Evolutionary conservation across 2,329 filamentous ascomycete genomes (phyloP), one percentile per base, ranked within the genome.

Genomic region (Alternaria incomplexa): DNA sequence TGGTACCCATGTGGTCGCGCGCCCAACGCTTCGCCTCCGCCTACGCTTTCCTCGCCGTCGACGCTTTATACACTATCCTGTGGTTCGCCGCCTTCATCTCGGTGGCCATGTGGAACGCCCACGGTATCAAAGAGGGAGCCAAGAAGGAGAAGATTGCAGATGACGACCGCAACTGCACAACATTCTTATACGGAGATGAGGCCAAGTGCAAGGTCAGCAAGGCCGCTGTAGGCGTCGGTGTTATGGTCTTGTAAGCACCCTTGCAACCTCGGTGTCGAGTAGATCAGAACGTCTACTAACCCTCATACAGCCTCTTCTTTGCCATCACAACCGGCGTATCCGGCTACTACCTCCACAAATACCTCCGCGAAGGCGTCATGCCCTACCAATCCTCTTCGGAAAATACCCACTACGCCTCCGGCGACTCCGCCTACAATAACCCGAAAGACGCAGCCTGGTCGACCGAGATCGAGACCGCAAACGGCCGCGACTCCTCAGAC

Each of bases 21-120:
- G 85, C 87, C 25, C 82, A 82, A 67, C 82, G 84, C 55, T 87
- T 89, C 71, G 85, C 85, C 60, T 88, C 88, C 69, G 84, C 86
- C 40, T 89, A 88, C 71, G 87, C 86, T 56, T 88, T 88, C 72
- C 84, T 85, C 9, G 79, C 81, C 3, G 74, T 89, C 60, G 88
- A 90, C 69, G 75, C 82, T 13, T 70, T 88, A 23, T 88, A 71
- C 56, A 70, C 74, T 69, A 73, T 89, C 10, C 74, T 89, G 43
- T 90, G 87, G 87, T 86, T 89, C 71, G 82, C 83, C 6, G 87
- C 87, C 5, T 87, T 87, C 81, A 81, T 87, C 13, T 81, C 84
- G 43, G 81, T 89, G 6, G 86, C 86, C 13, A 81, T 83, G 13
- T 90, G 87, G 78, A 86, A 88, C 26, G 79, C 82, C 6, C 69